These are phyloP conservation scores for Thelephora ganbajun DNA, from an alignment of 768 basidiomycete species.

Conservation along the genomic window DNA sequence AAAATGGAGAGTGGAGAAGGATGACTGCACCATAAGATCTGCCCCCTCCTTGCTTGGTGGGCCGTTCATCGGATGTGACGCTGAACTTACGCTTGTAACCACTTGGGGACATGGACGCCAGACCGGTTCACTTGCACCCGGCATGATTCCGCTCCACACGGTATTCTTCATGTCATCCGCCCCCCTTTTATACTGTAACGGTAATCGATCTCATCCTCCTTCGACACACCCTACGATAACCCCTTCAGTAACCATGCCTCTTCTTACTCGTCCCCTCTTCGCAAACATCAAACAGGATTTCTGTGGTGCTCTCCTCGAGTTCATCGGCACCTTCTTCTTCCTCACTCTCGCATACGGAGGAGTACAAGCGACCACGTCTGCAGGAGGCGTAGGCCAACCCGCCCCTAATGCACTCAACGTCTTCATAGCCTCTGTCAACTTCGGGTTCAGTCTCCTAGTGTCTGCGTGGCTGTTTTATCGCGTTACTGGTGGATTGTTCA, in stretches of 20 bases:
- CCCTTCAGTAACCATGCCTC: neutral
- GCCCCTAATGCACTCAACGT: conserved; percentile 16
- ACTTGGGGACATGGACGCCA: no score
- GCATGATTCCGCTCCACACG: no score
- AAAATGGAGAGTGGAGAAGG: no score
- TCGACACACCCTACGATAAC: neutral
- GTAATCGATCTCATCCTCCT: neutral
- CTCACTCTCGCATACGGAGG: conserved; percentile 53
- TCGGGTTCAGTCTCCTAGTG: conserved; percentile 48
- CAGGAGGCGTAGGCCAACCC: conserved; percentile 9
- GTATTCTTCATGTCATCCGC: no score
- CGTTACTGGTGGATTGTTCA: conserved; percentile 51
- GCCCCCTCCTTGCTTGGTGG: no score
- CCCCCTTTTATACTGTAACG: no score
- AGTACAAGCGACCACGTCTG: conserved; percentile 38
- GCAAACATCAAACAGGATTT: conserved; percentile 23
- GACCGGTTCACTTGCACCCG: no score
- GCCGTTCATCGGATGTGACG: no score
- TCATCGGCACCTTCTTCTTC: conserved; percentile 46
- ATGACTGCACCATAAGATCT: no score
- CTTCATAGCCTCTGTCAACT: conserved; percentile 41
- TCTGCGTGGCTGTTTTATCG: conserved; percentile 60
- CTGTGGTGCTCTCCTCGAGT: conserved; percentile 40
- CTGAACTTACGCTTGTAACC: no score
- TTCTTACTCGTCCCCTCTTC: conserved; percentile 9